Evolutionary conservation across 2,329 filamentous ascomycete species (phyloP), one percentile per base, ranked within the genome.

Genomic region (Neofusicoccum sp.): DNA sequence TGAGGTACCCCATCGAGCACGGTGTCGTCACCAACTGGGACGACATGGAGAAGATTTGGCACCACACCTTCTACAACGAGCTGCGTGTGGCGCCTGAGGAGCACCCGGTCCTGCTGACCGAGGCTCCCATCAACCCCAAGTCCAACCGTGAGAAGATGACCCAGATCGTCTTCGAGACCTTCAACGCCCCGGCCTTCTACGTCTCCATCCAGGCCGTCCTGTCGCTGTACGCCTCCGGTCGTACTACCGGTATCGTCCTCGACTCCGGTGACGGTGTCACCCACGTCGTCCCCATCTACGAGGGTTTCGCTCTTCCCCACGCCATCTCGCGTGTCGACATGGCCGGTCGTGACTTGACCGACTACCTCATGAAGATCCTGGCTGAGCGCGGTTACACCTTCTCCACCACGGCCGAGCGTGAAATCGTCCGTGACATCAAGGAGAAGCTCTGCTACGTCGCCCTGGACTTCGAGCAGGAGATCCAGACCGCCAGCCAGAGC

Each of bases 131-230:
- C 90, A 99, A 99, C 90, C 95, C 95, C 82, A 98, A 98, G 89
- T 96, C 92, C 86, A 99, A 99, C 89, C 92, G 95, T 89, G 95
- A 99, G 89, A 99, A 99, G 93, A 99, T 99, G 95, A 98, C 95
- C 74, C 95, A 99, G 87, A 99, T 99, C 72, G 93, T 99, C 81
- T 99, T 99, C 87, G 95, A 99, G 89, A 99, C 95, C 76, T 99
- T 99, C 90, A 98, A 99, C 87, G 94, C 95, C 76, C 95, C 95
- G 74, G 95, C 95, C 75, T 98, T 99, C 89, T 99, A 99, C 88
- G 95, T 99, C 86, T 98, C 95, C 78, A 99, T 99, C 83, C 94
- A 98, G 89, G 95, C 95, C 80, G 95, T 99, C 71, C 88, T 99
- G 76, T 99, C 95, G 70, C 91, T 99, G 81, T 99, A 99, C 86